These are phyloP conservation scores for Peniophora sp. DNA, from an alignment of 1,284 basidiomycete genomes.

Conservation along the genomic window DNA sequence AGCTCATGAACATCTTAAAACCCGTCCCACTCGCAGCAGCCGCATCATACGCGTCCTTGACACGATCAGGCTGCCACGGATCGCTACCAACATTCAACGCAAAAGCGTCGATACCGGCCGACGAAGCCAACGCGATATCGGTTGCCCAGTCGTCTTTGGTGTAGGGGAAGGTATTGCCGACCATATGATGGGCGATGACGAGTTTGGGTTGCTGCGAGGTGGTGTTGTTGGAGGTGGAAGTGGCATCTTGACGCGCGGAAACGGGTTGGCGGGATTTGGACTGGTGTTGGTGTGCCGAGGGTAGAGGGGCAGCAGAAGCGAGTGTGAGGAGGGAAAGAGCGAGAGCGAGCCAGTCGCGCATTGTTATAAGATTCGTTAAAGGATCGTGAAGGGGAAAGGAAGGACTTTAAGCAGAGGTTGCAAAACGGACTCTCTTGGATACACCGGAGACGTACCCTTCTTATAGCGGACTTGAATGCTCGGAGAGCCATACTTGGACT, in stretches of 20 bases:
- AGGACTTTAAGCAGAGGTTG: no score
- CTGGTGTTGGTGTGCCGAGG: no score
- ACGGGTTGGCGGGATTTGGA: background rate
- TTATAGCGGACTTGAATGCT: no score
- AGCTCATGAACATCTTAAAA: conserved; percentile 76
- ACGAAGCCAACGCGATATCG: conserved; percentile 51
- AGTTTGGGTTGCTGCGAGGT: conserved; percentile 29
- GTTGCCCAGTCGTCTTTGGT: conserved; percentile 45
- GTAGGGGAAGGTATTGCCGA: conserved; percentile 64
- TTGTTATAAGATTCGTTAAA: background rate
- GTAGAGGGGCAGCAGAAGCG: conserved; percentile 3
- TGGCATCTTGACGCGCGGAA: background rate
- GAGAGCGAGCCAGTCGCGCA: conserved; percentile 4
- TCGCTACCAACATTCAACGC: conserved; percentile 63
- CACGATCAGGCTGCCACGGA: conserved; percentile 55
- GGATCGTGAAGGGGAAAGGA: no score
- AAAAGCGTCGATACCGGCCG: conserved; percentile 59
- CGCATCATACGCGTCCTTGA: conserved; percentile 59
- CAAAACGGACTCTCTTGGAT: no score
- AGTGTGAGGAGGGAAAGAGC: conserved; percentile 1
- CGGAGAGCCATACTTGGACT: no score
- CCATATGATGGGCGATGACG: conserved; percentile 61
- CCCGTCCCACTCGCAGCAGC: conserved; percentile 42
- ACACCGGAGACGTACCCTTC: no score
- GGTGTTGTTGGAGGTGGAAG: background rate